Evolutionary conservation across 78 protist genomes (phyloP).

Genomic region (Dictyostelium discoideum): DNA sequence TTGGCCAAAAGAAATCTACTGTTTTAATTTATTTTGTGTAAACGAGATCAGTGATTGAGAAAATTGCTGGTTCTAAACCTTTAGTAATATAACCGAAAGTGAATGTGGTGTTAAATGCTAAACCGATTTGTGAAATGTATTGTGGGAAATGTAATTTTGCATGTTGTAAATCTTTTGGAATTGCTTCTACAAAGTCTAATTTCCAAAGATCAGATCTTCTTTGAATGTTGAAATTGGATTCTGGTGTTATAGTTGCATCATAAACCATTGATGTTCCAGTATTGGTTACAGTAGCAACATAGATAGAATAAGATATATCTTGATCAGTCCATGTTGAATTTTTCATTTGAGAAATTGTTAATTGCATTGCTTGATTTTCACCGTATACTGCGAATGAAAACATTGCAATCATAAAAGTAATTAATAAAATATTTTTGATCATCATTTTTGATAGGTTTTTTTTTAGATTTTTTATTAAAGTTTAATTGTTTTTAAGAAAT

Average conservation of each 20-base stretch:
- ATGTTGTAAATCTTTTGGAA: background rate
- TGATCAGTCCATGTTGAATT: background rate
- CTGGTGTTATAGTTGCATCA: background rate
- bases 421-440: background rate
- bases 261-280: background rate
- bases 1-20: no score
- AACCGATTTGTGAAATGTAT: background rate
- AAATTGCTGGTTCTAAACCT: background rate
- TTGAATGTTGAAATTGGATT: background rate
- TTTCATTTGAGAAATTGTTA: background rate
- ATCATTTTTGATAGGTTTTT: background rate
- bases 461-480: no score
- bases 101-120: background rate
- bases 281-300: background rate
- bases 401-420: background rate
- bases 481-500: background rate
- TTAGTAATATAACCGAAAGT: background rate
- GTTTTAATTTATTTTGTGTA: background rate
- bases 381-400: background rate
- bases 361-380: background rate
- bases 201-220: background rate
- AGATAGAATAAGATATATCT: background rate
- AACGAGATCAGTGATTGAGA: background rate
- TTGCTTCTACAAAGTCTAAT: background rate
- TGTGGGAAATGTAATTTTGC: background rate